phyloP scores from a whole-genome alignment of 352 stramenopile species.

The Phytophthora litchii region DNA sequence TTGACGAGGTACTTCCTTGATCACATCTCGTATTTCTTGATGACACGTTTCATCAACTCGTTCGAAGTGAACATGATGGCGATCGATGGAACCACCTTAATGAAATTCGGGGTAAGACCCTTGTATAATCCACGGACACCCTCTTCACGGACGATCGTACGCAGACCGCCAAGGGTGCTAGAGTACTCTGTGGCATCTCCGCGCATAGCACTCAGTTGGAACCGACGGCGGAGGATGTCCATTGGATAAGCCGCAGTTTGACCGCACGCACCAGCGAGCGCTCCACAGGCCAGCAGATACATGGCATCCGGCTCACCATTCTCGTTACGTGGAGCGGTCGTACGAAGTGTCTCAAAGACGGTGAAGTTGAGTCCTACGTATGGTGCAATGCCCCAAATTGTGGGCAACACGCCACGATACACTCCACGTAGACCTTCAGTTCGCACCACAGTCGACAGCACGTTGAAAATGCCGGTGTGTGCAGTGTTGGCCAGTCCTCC shows the following conservation, averaged over 20 bases:
- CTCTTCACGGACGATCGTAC: constrained; percentile 55
- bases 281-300: constrained; percentile 66
- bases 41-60: constrained; percentile 62
- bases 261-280: constrained; percentile 65
- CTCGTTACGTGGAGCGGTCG: constrained; percentile 44
- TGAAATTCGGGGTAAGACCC: constrained; percentile 68
- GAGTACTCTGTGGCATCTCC: constrained; percentile 42
- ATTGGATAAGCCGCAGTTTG: constrained; percentile 81
- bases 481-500: constrained; percentile 61
- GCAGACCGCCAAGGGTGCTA: constrained; percentile 55
- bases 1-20: constrained; percentile 11
- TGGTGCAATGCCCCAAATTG: constrained; percentile 69
- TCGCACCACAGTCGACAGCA: constrained; percentile 51
- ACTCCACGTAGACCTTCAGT: constrained; percentile 63
- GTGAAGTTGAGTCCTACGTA: constrained; percentile 84
- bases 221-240: constrained; percentile 73
- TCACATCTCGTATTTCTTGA: constrained; percentile 37
- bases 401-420: constrained; percentile 68
- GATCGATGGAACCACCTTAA: constrained; percentile 81
- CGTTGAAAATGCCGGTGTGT: constrained; percentile 70
- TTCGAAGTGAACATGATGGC: constrained; percentile 87
- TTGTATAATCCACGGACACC: constrained; percentile 72
- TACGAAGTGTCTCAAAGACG: constrained; percentile 72
- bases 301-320: constrained; percentile 56
- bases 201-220: constrained; percentile 67